These are phyloP conservation scores for Phialophora chinensis DNA, from an alignment of 2,329 filamentous ascomycete species.

Conservation along the genomic window DNA sequence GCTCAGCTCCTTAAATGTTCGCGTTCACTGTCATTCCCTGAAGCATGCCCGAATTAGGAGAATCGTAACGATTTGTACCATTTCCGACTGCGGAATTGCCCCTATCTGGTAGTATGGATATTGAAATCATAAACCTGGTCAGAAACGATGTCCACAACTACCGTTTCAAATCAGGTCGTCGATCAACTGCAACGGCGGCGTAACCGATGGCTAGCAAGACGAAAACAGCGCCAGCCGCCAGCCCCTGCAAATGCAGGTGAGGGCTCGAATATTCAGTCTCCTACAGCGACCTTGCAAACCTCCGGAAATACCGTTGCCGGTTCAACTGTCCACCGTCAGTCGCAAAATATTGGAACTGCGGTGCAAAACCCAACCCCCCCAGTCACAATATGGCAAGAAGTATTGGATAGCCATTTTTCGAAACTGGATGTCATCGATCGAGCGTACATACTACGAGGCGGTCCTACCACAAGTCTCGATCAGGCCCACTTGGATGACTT, in stretches of 20 bases:
- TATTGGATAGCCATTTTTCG: constrained; percentile 1
- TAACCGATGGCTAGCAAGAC: constrained; percentile 2
- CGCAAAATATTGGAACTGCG: constrained; percentile 5
- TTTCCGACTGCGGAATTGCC: not conserved
- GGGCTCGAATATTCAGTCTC: constrained; percentile 3
- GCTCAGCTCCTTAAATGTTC: constrained; percentile 3
- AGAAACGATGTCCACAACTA: constrained; percentile 2
- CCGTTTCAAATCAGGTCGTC: constrained; percentile 4
- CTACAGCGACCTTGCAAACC: not conserved
- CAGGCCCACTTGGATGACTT: constrained; percentile 4
- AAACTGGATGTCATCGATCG: constrained; percentile 3
- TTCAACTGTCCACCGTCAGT: constrained; percentile 4
- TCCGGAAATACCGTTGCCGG: constrained; percentile 3
- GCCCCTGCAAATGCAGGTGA: constrained; percentile 3
- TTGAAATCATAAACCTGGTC: constrained; percentile 1
- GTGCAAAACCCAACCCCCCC: not conserved
- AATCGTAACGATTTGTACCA: constrained; percentile 5
- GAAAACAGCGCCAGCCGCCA: constrained; percentile 3
- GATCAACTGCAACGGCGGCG: constrained; percentile 2
- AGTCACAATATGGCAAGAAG: constrained; percentile 3
- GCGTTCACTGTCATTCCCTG: not conserved
- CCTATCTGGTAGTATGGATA: constrained; percentile 3
- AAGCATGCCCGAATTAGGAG: constrained; percentile 1
- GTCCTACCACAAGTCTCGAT: constrained; percentile 1
- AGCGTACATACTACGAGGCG: constrained; percentile 3